Base-by-base conservation (phyloP, 192 early-diverging fungal species). In the Funneliformis geosporum region DNA sequence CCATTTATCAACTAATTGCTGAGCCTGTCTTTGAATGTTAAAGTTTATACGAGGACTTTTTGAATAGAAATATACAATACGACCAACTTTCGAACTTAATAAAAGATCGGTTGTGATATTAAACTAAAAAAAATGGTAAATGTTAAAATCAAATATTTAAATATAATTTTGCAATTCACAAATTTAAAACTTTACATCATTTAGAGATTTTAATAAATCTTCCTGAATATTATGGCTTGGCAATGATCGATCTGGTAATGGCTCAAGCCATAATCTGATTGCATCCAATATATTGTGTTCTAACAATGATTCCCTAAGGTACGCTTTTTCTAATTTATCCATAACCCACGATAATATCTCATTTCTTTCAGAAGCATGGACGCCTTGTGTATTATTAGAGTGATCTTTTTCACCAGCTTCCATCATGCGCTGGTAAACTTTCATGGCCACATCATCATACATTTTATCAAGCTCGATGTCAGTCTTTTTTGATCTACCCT, bases 231-330 rank as follows among this genome's bases (percentile, higher is more conserved):
- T 94, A 61, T 96, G 84, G 79, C 86, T 91, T 7, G 96, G 96
- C 82, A 97, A 85, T 16, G 94, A 92, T 25, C 93, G 92, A 82
- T 96, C 95, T 27, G 91, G 90, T 27, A 97, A 83, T 18, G 96
- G 96, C 82, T 97, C 96, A n/a, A 97, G 85, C 95, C 95, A 97
- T 12, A 90, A 77, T 73, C 92, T 90, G 66, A 97, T 92, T 28
- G 92, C 89, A 50, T 93, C 92, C 55, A 96, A 84, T 47, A 97
- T 91, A 80, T 92, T 87, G 82, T 93, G 91, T 47, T 97, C 95
- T 69, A 97, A 61, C 78, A 94, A 89, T 25, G 88, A 85, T 65
- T 93, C 92, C 72, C 90, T 87, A 43, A 90, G 80, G 60, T 89
- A 85, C 55, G 86, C 78, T 76, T 88, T 91, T 67, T 74, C 78